These are phyloP conservation scores for Thelonectria olida DNA, from an alignment of 2,329 filamentous ascomycete genomes.

Conservation along the genomic window DNA sequence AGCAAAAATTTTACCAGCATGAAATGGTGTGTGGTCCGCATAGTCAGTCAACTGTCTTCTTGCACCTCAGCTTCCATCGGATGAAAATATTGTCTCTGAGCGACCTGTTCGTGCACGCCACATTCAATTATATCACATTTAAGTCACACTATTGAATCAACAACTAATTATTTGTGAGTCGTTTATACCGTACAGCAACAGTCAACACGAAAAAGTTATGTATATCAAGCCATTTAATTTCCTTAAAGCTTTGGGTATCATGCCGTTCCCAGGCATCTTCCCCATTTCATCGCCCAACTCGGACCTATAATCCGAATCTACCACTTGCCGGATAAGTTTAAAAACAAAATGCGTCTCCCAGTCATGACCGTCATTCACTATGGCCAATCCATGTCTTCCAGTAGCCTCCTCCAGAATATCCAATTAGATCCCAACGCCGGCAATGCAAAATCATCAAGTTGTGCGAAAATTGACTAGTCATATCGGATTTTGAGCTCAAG, in stretches of 20 bases:
- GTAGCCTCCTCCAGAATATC: constrained; percentile 9
- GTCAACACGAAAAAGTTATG: constrained; percentile 1
- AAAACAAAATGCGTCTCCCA: constrained; percentile 5
- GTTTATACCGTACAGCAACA: constrained; percentile 22
- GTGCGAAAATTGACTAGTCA: constrained; percentile 25
- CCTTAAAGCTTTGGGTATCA: constrained; percentile 32
- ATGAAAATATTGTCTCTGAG: background rate
- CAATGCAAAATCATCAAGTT: constrained; percentile 40
- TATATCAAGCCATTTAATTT: constrained; percentile 20
- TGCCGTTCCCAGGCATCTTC: constrained; percentile 34
- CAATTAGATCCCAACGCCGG: constrained; percentile 33
- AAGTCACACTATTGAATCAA: background rate
- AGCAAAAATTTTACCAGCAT: constrained; percentile 34
- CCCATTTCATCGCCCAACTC: constrained; percentile 19
- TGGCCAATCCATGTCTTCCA: constrained; percentile 4
- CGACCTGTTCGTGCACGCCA: no score
- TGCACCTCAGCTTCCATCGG: background rate
- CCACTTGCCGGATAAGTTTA: constrained; percentile 12
- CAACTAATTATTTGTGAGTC: background rate
- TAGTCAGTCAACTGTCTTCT: constrained; percentile 6
- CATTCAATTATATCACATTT: no score
- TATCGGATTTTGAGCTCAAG: constrained; percentile 27
- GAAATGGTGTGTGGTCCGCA: constrained; percentile 25
- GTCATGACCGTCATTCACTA: constrained; percentile 15
- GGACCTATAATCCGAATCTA: constrained; percentile 19